Evolutionary conservation across 768 basidiomycete species (phyloP).

Genomic region (Jaapia argillacea): DNA sequence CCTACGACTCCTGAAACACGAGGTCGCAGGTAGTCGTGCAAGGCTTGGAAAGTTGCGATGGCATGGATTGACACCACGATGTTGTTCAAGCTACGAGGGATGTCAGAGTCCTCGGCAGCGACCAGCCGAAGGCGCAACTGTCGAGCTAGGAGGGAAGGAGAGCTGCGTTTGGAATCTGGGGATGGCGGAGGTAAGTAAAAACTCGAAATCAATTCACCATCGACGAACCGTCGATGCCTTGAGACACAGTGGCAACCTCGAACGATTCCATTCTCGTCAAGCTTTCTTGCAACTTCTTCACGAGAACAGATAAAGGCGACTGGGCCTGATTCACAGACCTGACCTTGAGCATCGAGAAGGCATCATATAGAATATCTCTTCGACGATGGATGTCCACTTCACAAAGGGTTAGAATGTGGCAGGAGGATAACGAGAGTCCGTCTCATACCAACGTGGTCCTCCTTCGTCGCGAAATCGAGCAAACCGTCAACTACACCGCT

Average conservation of each 20-base stretch:
- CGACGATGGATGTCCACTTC: conserved; percentile 57
- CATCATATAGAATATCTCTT: conserved; percentile 71
- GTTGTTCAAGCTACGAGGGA: conserved; percentile 79
- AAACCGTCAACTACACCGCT: conserved; percentile 88
- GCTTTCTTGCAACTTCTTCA: conserved; percentile 95
- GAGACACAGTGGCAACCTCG: conserved; percentile 85
- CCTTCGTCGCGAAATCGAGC: conserved; percentile 70
- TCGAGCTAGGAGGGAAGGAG: conserved; percentile 84
- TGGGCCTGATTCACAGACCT: conserved; percentile 34
- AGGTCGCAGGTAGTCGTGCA: conserved; percentile 93
- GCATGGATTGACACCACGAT: conserved; percentile 97
- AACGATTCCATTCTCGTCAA: conserved; percentile 93
- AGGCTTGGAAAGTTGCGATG: conserved; percentile 94
- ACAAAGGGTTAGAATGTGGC: neutral
- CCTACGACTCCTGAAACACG: conserved; percentile 67
- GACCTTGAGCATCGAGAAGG: conserved; percentile 51
- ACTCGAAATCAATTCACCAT: neutral
- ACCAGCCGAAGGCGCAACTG: conserved; percentile 83
- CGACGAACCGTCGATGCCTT: conserved; percentile 65
- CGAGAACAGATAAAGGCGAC: conserved; percentile 64
- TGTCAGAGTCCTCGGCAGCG: conserved; percentile 83
- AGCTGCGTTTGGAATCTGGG: conserved; percentile 81
- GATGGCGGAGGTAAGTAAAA: too few relatives aligned
- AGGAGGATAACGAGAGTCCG: too few relatives aligned
- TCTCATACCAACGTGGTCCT: conserved; percentile 43